Evolutionary conservation across 352 stramenopile species (phyloP).

Genomic region (Globisporangium uncinulatum): DNA sequence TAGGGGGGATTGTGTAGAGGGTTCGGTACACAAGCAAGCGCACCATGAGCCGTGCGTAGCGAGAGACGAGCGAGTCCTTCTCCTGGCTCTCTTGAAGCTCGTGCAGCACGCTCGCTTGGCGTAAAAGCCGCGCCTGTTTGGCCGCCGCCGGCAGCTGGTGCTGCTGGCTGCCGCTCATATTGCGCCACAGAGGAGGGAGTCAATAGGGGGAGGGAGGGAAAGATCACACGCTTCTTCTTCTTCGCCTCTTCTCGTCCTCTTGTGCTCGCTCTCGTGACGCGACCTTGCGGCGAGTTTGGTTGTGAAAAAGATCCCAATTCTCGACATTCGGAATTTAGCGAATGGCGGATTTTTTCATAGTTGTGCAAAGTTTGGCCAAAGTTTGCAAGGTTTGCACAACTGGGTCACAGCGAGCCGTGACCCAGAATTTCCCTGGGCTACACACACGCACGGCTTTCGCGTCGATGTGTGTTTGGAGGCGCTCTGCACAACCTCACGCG

Average conservation of each 20-base stretch:
- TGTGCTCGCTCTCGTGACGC: too few relatives aligned
- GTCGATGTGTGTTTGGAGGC: too few relatives aligned
- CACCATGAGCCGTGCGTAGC: constrained; percentile 76
- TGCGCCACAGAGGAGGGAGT: not conserved
- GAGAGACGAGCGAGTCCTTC: constrained; percentile 60
- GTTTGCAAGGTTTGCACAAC: too few relatives aligned
- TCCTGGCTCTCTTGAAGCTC: constrained; percentile 76
- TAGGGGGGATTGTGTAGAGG: too few relatives aligned
- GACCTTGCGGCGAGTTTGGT: not conserved
- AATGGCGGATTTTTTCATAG: too few relatives aligned
- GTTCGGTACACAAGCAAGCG: not conserved
- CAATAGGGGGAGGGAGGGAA: not conserved
- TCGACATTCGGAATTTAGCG: too few relatives aligned
- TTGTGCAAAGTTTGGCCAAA: too few relatives aligned
- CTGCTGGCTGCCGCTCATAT: constrained; percentile 19
- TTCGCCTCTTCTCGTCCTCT: too few relatives aligned
- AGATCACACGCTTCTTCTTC: not conserved
- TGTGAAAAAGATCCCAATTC: not conserved
- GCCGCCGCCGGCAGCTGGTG: constrained; percentile 1
- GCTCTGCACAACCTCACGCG: too few relatives aligned
- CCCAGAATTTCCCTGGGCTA: too few relatives aligned
- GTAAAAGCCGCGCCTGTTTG: constrained; percentile 27
- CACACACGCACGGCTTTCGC: too few relatives aligned
- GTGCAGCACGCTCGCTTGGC: constrained; percentile 73
- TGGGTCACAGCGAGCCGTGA: too few relatives aligned